Base-by-base conservation (phyloP, 2,329 filamentous ascomycete species). In the Fusarium sp. region DNA sequence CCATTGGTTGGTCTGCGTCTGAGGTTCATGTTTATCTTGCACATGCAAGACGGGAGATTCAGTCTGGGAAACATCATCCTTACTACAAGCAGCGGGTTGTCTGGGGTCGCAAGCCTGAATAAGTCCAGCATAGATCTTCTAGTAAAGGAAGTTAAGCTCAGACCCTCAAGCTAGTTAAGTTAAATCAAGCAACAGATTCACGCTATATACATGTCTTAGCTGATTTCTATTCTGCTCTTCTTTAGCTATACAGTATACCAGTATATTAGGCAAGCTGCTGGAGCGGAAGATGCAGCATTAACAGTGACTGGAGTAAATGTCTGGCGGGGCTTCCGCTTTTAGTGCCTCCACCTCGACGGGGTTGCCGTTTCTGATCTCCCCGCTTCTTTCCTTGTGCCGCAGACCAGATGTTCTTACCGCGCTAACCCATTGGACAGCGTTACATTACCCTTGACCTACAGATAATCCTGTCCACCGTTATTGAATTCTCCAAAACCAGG, bases 11-110 rank as follows among this genome's bases (percentile, higher is more conserved):
- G 61, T 25, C 29, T 2, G 61, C 63, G 15, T 38, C 59, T 0
- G 50, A 64, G 15, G 49, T 64, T 1, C 61, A 64, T 7, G 50
- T 64, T 7, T 64, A 22, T 15, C 50, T 64, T 27, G 61, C 61
- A 4, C 61, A 64, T 20, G 50, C 34, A 20, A 60, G 61, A 4
- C 29, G 16, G 10, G 61, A 64, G 29, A 45, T 64, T 15, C 15
- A 64, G 2, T 64, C 61, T 0, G 61, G 61, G 0, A 64, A 64
- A 5, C 29, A 58, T 0, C 61, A 64, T 32, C 49, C 61, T 2
- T 64, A 64, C 18, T 64, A 50, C 6, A 58, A 45, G 9, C 61
- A 64, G 24, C 61, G 61, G 0, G 50, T 64, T 6, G 44, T 64
- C 8, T 64, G 61, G 61, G 61, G 61, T 0, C 43, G 61, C 2